Conservation (phyloP, 2,329 filamentous ascomycete species). For the Stagonosporopsis vannaccii region DNA sequence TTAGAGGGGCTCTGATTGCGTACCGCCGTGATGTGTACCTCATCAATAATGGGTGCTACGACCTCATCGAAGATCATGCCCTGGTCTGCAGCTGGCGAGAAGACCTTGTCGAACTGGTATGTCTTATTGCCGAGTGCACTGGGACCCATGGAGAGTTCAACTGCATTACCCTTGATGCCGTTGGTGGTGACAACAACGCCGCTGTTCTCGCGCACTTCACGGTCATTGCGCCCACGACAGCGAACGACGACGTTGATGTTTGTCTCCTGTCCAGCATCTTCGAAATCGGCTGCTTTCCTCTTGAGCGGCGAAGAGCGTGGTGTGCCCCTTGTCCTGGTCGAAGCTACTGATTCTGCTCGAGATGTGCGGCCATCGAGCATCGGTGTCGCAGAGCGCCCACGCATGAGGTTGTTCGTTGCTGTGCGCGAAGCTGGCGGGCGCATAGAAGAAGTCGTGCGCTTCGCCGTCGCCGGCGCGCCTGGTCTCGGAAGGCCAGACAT, state of each 20-base stretch:
- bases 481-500: slow-evolving; percentile 66
- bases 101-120: slow-evolving; percentile 96
- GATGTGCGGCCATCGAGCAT: slow-evolving; percentile 64
- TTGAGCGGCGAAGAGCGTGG: slow-evolving; percentile 65
- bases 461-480: slow-evolving; percentile 55
- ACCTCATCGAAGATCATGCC: slow-evolving; percentile 94
- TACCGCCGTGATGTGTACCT: slow-evolving; percentile 62
- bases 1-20: slow-evolving; percentile 13
- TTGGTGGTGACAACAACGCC: slow-evolving; percentile 89
- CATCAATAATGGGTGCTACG: slow-evolving; percentile 88
- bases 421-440: slow-evolving; percentile 62
- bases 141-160: slow-evolving; percentile 91
- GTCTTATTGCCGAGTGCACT: slow-evolving; percentile 94
- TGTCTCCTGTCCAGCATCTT: slow-evolving; percentile 78
- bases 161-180: slow-evolving; percentile 82
- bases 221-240: slow-evolving; percentile 89
- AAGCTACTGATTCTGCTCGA: slow-evolving; percentile 73
- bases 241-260: slow-evolving; percentile 98
- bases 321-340: slow-evolving; percentile 52
- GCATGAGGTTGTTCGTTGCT: slow-evolving; percentile 52
- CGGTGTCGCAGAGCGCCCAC: slow-evolving; percentile 60
- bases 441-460: slow-evolving; percentile 58
- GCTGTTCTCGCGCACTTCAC: slow-evolving; percentile 93
- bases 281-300: slow-evolving; percentile 87
- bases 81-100: slow-evolving; percentile 93